Conservation (phyloP, 441 rosid species). For the Brassica hybrid region DNA sequence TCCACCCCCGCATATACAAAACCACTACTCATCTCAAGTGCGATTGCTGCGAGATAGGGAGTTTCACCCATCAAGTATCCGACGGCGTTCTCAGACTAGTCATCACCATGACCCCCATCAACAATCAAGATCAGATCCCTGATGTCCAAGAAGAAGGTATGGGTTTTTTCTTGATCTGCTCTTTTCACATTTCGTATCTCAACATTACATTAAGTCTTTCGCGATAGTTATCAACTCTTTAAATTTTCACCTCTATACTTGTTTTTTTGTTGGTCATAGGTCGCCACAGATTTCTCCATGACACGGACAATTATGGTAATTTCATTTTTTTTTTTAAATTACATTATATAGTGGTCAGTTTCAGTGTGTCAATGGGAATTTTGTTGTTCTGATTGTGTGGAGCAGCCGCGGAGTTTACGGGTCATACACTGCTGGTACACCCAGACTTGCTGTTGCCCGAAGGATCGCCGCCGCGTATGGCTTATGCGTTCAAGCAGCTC, state of each 20-base stretch:
- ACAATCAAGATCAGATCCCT: neutral
- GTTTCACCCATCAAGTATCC: neutral
- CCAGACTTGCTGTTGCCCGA: neutral
- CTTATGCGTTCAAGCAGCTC: slow-evolving; percentile 32
- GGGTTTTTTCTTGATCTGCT: neutral
- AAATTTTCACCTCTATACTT: neutral
- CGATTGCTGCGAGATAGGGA: neutral
- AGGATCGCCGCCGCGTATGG: slow-evolving; percentile 13
- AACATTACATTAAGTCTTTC: neutral
- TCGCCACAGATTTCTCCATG: too few species aligned
- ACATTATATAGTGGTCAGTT: neutral
- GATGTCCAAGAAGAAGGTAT: neutral
- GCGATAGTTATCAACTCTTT: neutral
- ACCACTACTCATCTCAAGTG: neutral
- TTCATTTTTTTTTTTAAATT: neutral
- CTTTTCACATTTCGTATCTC: neutral
- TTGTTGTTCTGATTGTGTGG: slow-evolving; percentile 24
- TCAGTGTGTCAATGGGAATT: neutral
- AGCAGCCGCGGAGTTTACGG: slow-evolving; percentile 26
- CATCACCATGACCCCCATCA: neutral
- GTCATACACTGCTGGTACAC: slow-evolving; percentile 13
- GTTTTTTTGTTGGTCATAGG: neutral
- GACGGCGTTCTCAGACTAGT: neutral
- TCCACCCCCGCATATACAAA: neutral
- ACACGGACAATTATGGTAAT: slow-evolving; percentile 15